A percentile compares a stretch with the other conserved stretches of the same genome.
These are phyloP conservation scores for Aspergillus incahuasiensis DNA, from an alignment of 495 filamentous ascomycete genomes.

Conservation along the genomic window DNA sequence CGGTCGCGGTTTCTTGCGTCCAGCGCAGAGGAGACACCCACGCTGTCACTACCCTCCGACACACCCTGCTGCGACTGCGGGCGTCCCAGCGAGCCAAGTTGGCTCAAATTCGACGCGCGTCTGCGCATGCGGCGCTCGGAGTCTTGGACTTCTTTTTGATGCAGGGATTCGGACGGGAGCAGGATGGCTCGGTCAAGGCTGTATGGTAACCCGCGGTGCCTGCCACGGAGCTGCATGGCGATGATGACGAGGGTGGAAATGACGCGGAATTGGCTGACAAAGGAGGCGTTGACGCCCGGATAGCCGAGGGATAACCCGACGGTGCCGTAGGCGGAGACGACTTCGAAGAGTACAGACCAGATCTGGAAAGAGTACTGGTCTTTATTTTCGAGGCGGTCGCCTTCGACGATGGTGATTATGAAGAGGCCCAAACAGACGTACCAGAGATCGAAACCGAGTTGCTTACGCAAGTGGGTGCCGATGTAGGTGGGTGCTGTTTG, in stretches of 20 bases:
- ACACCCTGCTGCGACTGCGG: constrained; percentile 26
- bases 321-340: constrained; percentile 90
- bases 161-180: constrained; percentile 71
- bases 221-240: constrained; percentile 87
- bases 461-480: constrained; percentile 78
- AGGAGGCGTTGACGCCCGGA: constrained; percentile 64
- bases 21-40: constrained; percentile 23
- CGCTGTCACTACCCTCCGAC: constrained; percentile 13
- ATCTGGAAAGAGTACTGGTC: constrained; percentile 64
- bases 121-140: constrained; percentile 51
- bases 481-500: constrained; percentile 75
- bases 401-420: constrained; percentile 81
- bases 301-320: constrained; percentile 89
- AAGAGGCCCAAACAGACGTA: constrained; percentile 88
- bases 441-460: constrained; percentile 93
- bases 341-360: constrained; percentile 83
- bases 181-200: constrained; percentile 87
- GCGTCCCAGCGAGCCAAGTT: constrained; percentile 27
- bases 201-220: constrained; percentile 89
- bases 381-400: constrained; percentile 50
- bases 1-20: constrained; percentile 24
- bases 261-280: constrained; percentile 71
- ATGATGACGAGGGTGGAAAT: constrained; percentile 90
- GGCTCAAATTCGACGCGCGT: constrained; percentile 49
- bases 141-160: constrained; percentile 62